These are phyloP conservation scores for Abelmoschus esculentus DNA, from an alignment of 345 rosid genomes.

Conservation along the genomic window DNA sequence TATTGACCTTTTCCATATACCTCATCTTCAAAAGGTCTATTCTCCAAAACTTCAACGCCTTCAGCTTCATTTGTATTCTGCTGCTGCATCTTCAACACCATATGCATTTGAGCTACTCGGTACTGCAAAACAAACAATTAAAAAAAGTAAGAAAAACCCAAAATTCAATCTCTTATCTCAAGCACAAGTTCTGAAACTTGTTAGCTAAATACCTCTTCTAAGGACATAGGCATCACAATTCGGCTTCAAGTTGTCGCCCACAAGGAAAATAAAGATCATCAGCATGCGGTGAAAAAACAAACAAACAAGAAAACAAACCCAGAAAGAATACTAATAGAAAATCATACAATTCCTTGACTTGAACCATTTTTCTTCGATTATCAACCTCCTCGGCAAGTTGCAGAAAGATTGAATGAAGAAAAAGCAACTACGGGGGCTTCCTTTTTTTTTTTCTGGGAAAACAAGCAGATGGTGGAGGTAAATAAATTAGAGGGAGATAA, in stretches of 20 bases:
- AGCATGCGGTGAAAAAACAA: conserved; percentile 20
- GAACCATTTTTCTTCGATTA: conserved; percentile 36
- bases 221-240: conserved; percentile 54
- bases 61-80: conserved; percentile 43
- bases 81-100: conserved; percentile 63
- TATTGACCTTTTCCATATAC: conserved; percentile 47
- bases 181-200: not conserved
- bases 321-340: not conserved
- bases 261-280: not conserved
- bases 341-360: conserved; percentile 70
- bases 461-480: conserved; percentile 2
- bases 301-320: not conserved
- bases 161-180: not conserved
- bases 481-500: not conserved
- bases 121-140: conserved; percentile 33
- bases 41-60: conserved; percentile 57
- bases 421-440: not conserved
- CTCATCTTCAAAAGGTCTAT: conserved; percentile 35
- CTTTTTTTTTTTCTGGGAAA: not conserved
- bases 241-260: conserved; percentile 33
- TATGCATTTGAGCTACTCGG: conserved; percentile 55
- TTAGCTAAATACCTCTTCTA: conserved; percentile 46
- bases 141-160: not conserved
- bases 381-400: not conserved
- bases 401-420: not conserved